Conservation (phyloP, 2,329 filamentous ascomycete genomes). For the Claviceps sp. region DNA sequence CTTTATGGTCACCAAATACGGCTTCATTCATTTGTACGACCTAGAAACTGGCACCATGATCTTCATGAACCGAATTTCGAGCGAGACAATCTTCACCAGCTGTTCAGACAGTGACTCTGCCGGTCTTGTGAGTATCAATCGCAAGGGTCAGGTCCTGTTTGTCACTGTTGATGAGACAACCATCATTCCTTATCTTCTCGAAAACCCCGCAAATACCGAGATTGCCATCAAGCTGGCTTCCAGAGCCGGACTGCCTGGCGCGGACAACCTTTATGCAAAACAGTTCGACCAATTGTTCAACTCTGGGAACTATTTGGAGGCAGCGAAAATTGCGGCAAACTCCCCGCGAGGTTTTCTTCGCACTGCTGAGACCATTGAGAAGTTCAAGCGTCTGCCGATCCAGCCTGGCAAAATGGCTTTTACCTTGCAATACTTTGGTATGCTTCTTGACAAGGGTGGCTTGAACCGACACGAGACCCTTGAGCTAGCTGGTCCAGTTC, state of each 20-base stretch:
- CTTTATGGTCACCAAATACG: constrained; percentile 96
- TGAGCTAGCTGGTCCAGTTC: constrained; percentile 82
- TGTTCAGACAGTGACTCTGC: constrained; percentile 69
- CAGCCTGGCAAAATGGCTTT: constrained; percentile 79
- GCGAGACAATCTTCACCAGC: constrained; percentile 96
- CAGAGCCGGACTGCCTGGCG: constrained; percentile 82
- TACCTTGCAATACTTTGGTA: constrained; percentile 94
- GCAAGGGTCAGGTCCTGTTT: constrained; percentile 91
- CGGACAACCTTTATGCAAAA: constrained; percentile 82
- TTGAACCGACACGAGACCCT: constrained; percentile 90
- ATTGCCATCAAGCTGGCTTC: constrained; percentile 95
- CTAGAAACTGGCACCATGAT: constrained; percentile 90
- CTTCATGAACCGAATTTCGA: constrained; percentile 99
- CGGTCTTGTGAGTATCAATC: constrained; percentile 89
- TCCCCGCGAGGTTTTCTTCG: constrained; percentile 92
- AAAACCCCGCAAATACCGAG: constrained; percentile 87
- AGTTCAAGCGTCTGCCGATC: constrained; percentile 76
- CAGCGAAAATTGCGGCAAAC: constrained; percentile 91
- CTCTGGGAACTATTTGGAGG: constrained; percentile 69
- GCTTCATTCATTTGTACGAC: constrained; percentile 97
- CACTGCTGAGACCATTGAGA: constrained; percentile 88
- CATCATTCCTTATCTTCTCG: constrained; percentile 86
- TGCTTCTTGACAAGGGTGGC: constrained; percentile 87
- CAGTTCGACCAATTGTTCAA: constrained; percentile 84
- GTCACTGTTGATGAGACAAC: constrained; percentile 87